Evolutionary conservation across 2,329 filamentous ascomycete species (phyloP), one percentile per base, ranked within the genome.

Genomic region (Pseudogymnoascus sp.): DNA sequence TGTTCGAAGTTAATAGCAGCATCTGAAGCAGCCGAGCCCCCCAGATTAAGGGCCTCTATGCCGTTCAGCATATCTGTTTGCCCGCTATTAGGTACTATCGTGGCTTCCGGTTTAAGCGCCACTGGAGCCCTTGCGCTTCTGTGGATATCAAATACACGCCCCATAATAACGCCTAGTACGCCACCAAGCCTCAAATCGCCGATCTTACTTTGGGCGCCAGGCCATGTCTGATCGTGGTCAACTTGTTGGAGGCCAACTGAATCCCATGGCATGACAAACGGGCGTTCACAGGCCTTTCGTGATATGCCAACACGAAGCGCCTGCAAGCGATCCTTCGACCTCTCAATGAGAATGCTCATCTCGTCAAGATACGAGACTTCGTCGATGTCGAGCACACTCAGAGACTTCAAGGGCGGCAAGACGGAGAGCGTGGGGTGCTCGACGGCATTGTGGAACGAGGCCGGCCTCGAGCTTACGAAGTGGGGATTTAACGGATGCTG

Each of bases 361-460:
- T 95, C 91, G 71, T 93, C 90, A 38, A 93, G 76, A 72, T 95
- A 95, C 28, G 87, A 83, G n/a, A 91, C 76, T 71, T 93, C 89
- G 70, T 95, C 91, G 65, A 95, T 89, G 68, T 95, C 89, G 43
- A 95, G 78, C 1, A 93, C 90, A 60, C 84, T 89, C 64, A 95
- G 74, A 68, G 87, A 91, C 73, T 86, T 89, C 61, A 95, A 75
- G 0, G 89, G 82, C 8, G 90, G 89, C 6, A 96, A 78, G 8
- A 90, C 84, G 50, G 89, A 93, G 69, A 95, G 89, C 1, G 89
- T 91, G 0, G 90, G 90, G 68, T 89, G 89, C 74, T 93, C 89
- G 26, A 91, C 87, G 61, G 83, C 80, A 68, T 79, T 81, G 63
- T 84, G 80, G 28, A 81, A 76, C 66, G 83, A 82, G 14, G 81